Base-by-base conservation (phyloP, 73 alveolate genomes). In the Tetrahymena thermophila region DNA sequence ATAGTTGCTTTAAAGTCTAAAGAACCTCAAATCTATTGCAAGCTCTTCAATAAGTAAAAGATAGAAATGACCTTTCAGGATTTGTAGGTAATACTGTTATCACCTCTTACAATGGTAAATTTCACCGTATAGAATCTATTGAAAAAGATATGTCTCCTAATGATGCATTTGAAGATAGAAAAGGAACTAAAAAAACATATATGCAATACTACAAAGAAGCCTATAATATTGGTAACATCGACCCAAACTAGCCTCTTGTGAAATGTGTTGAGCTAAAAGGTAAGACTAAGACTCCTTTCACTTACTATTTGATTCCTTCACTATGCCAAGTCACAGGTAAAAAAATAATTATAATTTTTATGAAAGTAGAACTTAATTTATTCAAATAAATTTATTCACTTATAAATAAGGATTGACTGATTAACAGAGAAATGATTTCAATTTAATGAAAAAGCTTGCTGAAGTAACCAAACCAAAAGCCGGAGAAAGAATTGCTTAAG, bases 361-460 rank as follows among this genome's bases (percentile, higher is more conserved):
- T 14, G 3, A 16, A 50, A 50, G 83, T 50, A 50, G 83, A 50
- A 50, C 83, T 50, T 50, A 50, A 50, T 10, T 14, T 14, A 1
- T 50, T 50, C 6, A 50, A 50, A 50, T 14, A 50, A 50, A 40
- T 56, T n/a, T 21, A 23, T 56, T 56, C 2, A 23, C 35, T 28
- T 19, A 25, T 71, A 3, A 28, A 71, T n/a, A 19, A 71, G 99
- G 99, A n/a, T 96, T 98, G 85, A 97, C 99, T 25, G 99, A 99
- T 94, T 98, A 97, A 56, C 96, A 98, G 97, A 98, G 99, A 94
- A 96, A 97, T 85, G 99, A 99, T 94, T 98, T 98, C 96, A 97
- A 96, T 56, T 94, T 98, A 35, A 99, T 98, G 99, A 99, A 97
- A 95, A 98, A 96, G 15, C 94, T 99, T 96, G 98, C 99, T 58